Evolutionary conservation across 345 rosid species (phyloP).

Genomic region (Populus nigra): DNA sequence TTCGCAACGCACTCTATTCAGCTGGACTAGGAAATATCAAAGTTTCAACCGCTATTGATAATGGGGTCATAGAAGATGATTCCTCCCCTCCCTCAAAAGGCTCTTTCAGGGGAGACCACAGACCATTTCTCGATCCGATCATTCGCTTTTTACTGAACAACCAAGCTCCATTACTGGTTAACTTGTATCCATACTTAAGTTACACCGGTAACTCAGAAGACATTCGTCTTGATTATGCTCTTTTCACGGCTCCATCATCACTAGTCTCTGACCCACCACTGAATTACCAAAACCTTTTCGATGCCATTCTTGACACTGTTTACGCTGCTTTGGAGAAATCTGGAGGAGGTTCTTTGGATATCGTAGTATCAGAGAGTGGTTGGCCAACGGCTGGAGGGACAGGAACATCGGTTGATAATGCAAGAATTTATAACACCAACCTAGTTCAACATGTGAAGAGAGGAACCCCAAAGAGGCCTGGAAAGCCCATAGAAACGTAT

Average conservation of each 20-base stretch:
- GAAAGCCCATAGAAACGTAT: conserved; percentile 54
- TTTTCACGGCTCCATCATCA: conserved; percentile 30
- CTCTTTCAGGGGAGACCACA: conserved; percentile 17
- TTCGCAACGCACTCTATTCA: conserved; percentile 28
- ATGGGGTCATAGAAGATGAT: background rate
- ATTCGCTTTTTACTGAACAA: conserved; percentile 31
- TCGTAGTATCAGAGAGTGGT: conserved; percentile 62
- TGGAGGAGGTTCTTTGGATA: conserved; percentile 40
- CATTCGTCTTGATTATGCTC: conserved; percentile 41
- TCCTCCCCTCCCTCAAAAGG: conserved; percentile 48
- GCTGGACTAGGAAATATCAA: conserved; percentile 40
- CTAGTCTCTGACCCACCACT: conserved; percentile 27
- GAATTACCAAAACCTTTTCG: conserved; percentile 49
- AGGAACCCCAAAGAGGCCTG: conserved; percentile 47
- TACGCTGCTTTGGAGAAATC: conserved; percentile 55
- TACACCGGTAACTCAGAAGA: conserved; percentile 17
- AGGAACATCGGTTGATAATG: conserved; percentile 42
- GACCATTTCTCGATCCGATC: conserved; percentile 30
- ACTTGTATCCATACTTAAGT: conserved; percentile 40
- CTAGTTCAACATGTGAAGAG: conserved; percentile 17
- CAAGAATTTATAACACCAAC: conserved; percentile 50
- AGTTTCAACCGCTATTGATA: conserved; percentile 44
- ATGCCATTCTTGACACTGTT: conserved; percentile 48
- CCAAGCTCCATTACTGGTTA: conserved; percentile 37
- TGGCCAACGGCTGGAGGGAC: conserved; percentile 59